Evolutionary conservation across 1,284 basidiomycete genomes (phyloP), one percentile per base, ranked within the genome.

Genomic region (Sporisorium reilianum): DNA sequence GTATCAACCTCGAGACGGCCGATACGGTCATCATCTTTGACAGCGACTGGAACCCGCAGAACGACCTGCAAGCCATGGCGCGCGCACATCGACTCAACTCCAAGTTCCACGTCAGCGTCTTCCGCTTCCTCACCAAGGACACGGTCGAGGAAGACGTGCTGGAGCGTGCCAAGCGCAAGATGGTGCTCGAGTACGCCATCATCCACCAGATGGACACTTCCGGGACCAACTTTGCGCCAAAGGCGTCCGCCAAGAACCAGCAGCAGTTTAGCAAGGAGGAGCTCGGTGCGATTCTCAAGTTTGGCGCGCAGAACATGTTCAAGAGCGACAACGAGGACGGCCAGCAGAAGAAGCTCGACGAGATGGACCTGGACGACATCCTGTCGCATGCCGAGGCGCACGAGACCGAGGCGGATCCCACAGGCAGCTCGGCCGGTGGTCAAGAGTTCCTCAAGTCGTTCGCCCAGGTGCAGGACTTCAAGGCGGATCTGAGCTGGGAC

Each of bases 151-250:
- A 99, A 86, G 96, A 99, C 82, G 93, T 99, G 25, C 89, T 99
- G 42, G 96, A 99, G 87, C 90, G 95, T 45, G 97, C 97, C 20
- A 96, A 97, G 89, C 93, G 95, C 87, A 99, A 99, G 88, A 99
- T 99, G 96, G 94, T 99, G 59, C 88, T 99, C 77, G 97, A 99
- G 86, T 98, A 99, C 87, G 97, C 96, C 55, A 98, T 99, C 87
- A 98, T 99, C 88, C 96, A 97, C 86, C 96, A 99, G 87, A 97
- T 99, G 91, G 97, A 99, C 87, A 99, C 97, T 30, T 95, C 95
- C 38, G 97, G 97, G 75, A 93, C 93, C 50, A 94, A 98, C 86
- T 90, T 99, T 75, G 92, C 80, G 46, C 91, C 92, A 55, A 93
- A 94, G 48, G 68, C 73, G 9, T 55, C 68, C n/a, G 54, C 67